Percentiles rank a stretch among this genome's conserved stretches.
Conservation (phyloP, 2,329 filamentous ascomycete species). For the Venturia nashicola region DNA sequence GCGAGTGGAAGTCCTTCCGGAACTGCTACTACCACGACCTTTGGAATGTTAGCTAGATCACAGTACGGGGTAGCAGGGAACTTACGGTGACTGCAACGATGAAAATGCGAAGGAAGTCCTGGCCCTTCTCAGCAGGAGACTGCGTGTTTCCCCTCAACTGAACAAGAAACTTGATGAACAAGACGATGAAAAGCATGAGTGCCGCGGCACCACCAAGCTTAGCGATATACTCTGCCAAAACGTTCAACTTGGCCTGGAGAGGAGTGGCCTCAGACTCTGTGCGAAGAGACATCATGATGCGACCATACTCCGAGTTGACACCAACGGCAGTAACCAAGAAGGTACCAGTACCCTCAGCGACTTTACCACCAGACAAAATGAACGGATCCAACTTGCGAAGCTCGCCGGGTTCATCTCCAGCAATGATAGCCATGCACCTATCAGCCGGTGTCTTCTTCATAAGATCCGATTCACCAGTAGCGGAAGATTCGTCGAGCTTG, state of each 20-base stretch:
- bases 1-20: constrained; percentile 56
- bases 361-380: constrained; percentile 75
- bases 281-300: constrained; percentile 65
- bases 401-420: constrained; percentile 50
- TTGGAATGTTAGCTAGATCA: neutral
- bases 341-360: constrained; percentile 62
- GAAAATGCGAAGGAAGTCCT: constrained; percentile 51
- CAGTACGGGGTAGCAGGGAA: neutral
- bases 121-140: constrained; percentile 47
- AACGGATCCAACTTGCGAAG: constrained; percentile 65
- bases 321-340: constrained; percentile 67
- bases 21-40: constrained; percentile 51
- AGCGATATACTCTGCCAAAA: constrained; percentile 65
- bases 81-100: constrained; percentile 48
- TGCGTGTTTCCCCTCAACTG: constrained; percentile 37
- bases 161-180: constrained; percentile 76
- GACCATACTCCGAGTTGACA: constrained; percentile 61
- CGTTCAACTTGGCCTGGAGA: constrained; percentile 64
- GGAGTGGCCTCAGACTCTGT: constrained; percentile 69
- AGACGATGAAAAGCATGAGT: constrained; percentile 67
- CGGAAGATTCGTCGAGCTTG: constrained; percentile 62
- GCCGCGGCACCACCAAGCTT: constrained; percentile 66
- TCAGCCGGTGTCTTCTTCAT: constrained; percentile 54
- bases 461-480: constrained; percentile 63
- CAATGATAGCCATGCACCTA: constrained; percentile 44